Base-by-base conservation (phyloP, 2,329 filamentous ascomycete species). In the Rutstroemia sydowiana region DNA sequence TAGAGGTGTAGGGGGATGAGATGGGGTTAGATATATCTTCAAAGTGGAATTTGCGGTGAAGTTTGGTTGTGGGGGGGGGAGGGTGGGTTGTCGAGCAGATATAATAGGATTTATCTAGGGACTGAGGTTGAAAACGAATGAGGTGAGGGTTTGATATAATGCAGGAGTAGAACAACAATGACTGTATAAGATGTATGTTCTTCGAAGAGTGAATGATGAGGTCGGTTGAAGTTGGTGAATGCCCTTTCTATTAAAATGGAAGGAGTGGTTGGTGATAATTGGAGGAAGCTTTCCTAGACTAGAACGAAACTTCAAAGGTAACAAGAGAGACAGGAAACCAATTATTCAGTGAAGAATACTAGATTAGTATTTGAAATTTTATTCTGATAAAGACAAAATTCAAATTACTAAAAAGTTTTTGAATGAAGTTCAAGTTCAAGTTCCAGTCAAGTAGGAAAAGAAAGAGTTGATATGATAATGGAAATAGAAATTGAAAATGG, bases 1-100 rank as follows among this genome's bases (percentile, higher is more conserved):
- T n/a, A n/a, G n/a, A n/a, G n/a, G n/a, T n/a, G n/a, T n/a, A n/a
- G n/a, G n/a, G n/a, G n/a, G n/a, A n/a, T n/a, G n/a, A n/a, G n/a
- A n/a, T n/a, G 57, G 44, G 63, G 55, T 53, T 62, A 59, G 39
- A 59, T 55, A 51, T 63, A 65, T 44, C 43, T 13, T 44, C 53
- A 41, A 9, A 57, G 53, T 10, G 44, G 34, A 18, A 51, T 47
- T 48, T 61, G 59, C 39, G 56, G 42, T n/a, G 57, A 40, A 9
- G 54, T 40, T 10, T 52, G 39, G 30, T 32, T 32, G 30, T 32
- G 13, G 7, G 51, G n/a, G 31, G 31, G 13, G 41, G 14, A 23
- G n/a, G n/a, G n/a, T n/a, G n/a, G n/a, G n/a, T n/a, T n/a, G n/a
- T n/a, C n/a, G n/a, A n/a, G n/a, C n/a, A n/a, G n/a, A n/a, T n/a